Evolutionary conservation across 1,284 basidiomycete genomes (phyloP).

Genomic region (Cutaneotrichosporon sp.): DNA sequence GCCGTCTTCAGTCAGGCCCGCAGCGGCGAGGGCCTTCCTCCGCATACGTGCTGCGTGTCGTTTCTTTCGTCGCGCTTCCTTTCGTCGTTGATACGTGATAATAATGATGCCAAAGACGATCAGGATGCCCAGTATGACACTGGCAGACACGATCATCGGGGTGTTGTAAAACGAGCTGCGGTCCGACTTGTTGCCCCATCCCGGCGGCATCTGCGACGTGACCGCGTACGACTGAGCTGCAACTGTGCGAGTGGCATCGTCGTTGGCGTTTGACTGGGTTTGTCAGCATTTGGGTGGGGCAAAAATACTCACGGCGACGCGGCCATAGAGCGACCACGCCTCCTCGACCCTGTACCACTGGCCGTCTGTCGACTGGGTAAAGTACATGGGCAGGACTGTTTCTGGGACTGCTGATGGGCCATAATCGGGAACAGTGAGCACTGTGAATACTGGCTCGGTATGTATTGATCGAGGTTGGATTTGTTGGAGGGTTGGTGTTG

Average conservation of each 20-base stretch:
- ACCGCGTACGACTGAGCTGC: background rate
- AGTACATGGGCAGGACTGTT: constrained; percentile 37
- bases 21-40: constrained; percentile 44
- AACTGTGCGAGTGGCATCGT: background rate
- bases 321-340: constrained; percentile 42
- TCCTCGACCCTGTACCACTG: constrained; percentile 33
- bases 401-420: constrained; percentile 22
- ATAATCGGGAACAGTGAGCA: background rate
- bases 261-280: background rate
- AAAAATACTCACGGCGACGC: constrained; percentile 23
- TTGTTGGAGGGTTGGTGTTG: background rate
- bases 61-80: constrained; percentile 39
- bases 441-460: constrained; percentile 4
- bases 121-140: constrained; percentile 44
- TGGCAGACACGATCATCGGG: constrained; percentile 48
- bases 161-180: constrained; percentile 48
- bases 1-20: constrained; percentile 38
- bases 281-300: background rate
- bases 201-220: constrained; percentile 1
- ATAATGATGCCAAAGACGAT: constrained; percentile 46
- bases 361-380: constrained; percentile 35
- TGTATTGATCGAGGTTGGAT: constrained; percentile 10
- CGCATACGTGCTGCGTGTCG: constrained; percentile 41
- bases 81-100: constrained; percentile 42
- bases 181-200: constrained; percentile 7